phyloP scores from a whole-genome alignment of 441 rosid species.

The Pelargonium exstipulatum region DNA sequence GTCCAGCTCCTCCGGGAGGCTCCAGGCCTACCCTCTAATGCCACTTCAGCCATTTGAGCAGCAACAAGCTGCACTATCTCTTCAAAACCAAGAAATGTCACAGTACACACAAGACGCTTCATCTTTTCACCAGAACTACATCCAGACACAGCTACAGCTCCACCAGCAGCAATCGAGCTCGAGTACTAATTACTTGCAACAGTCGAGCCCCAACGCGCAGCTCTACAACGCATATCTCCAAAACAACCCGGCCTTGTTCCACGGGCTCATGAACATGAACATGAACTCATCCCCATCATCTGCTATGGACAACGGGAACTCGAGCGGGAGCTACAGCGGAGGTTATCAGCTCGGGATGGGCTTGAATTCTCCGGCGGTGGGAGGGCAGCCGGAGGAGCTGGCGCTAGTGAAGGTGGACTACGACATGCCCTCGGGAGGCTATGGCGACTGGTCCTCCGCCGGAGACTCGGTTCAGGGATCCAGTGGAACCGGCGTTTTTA shows the following conservation, averaged over 20 bases:
- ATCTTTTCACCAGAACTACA: slow-evolving; percentile 50
- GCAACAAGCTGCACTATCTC: too few species aligned
- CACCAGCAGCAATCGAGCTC: slow-evolving; percentile 42
- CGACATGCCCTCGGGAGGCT: slow-evolving; percentile 55
- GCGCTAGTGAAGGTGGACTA: slow-evolving; percentile 74
- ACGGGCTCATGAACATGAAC: slow-evolving; percentile 48
- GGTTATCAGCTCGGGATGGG: slow-evolving; percentile 53
- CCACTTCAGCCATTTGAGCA: slow-evolving; percentile 51
- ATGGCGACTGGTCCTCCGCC: slow-evolving; percentile 49
- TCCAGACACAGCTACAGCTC: slow-evolving; percentile 71
- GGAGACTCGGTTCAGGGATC: slow-evolving; percentile 65
- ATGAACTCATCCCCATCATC: slow-evolving; percentile 38
- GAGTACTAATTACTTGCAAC: slow-evolving; percentile 30
- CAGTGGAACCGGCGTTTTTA: slow-evolving; percentile 54
- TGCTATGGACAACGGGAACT: slow-evolving; percentile 36
- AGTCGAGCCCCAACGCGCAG: slow-evolving; percentile 40
- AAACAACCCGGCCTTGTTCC: slow-evolving; percentile 59
- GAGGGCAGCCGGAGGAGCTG: slow-evolving; percentile 52
- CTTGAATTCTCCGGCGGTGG: slow-evolving; percentile 36
- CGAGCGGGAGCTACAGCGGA: slow-evolving; percentile 42
- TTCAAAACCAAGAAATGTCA: slow-evolving; percentile 44
- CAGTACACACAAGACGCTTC: slow-evolving; percentile 49
- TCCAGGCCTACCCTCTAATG: slow-evolving; percentile 55
- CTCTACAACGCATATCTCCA: slow-evolving; percentile 60
- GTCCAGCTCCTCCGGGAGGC: slow-evolving; percentile 48